Base-by-base conservation (phyloP, 306 rosid species). In the Phaseolus lunatus region DNA sequence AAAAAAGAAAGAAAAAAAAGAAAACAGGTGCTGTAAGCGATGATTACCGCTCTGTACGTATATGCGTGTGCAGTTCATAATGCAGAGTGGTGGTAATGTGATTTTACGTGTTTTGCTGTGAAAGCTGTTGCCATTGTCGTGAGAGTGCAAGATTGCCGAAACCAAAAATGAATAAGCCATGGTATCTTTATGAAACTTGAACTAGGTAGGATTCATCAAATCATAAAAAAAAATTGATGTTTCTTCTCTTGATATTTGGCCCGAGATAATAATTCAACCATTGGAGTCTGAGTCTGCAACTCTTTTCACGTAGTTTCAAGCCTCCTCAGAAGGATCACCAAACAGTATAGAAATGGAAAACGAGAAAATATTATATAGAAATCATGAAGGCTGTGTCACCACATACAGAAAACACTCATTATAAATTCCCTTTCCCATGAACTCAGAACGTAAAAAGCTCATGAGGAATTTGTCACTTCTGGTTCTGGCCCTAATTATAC, bases 111-210 rank as follows among this genome's bases (percentile, higher is more conserved):
- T 29, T 27, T 27, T 59, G 22, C 41, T 16, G 67, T 61, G 44
- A 61, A 61, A 61, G 67, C 67, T 61, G 67, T 6, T 61, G 22
- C 13, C 67, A 3, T 61, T 61, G 67, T 61, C 67, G 67, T 61
- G 23, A 29, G 33, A 29, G 67, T 61, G 67, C 44, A 16, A 29
- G 43, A 12, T 22, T 16, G 29, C n/a, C 1, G 4, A 26, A 58
- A 26, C 1, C 2, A 26, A 58, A 27, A 14, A 29, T 23, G 33
- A 57, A 57, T 7, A 12, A 57, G 35, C 64, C 9, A 57, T 57
- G 10, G 10, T 27, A 15, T 59, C 20, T 24, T 59, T 27, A 14
- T 16, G 44, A 61, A 61, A 15, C 29, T 61, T 31, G 67, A 61
- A 58, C 65, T 16, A 5, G 65, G 35, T 15, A 26, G 0, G 9